Evolutionary conservation across 352 stramenopile species (phyloP).

Genomic region (Pythium phragmitis): DNA sequence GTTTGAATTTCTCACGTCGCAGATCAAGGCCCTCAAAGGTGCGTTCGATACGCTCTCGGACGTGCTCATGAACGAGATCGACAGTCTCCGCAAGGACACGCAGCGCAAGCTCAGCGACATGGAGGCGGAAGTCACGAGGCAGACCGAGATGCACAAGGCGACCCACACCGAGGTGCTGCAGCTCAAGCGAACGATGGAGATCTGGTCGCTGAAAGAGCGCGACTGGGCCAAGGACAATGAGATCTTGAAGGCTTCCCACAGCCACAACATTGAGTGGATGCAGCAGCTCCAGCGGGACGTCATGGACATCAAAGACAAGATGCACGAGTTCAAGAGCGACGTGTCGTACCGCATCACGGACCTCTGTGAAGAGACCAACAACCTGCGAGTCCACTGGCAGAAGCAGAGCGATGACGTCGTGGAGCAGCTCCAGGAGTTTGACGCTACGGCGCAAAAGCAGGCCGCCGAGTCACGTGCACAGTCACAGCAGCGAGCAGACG

Average conservation of each 20-base stretch:
- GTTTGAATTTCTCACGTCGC: conserved; percentile 80
- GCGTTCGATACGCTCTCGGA: conserved; percentile 82
- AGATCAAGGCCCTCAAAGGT: conserved; percentile 68
- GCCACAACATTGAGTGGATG: conserved; percentile 86
- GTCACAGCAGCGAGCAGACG: conserved; percentile 59
- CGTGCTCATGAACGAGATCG: conserved; percentile 73
- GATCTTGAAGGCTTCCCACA: conserved; percentile 80
- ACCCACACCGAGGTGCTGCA: conserved; percentile 70
- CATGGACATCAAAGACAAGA: conserved; percentile 75
- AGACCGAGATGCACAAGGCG: conserved; percentile 58
- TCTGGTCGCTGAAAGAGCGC: conserved; percentile 78
- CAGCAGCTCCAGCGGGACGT: conserved; percentile 80
- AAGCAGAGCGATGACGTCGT: conserved; percentile 68
- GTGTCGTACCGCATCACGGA: conserved; percentile 50
- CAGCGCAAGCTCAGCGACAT: conserved; percentile 57
- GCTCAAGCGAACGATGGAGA: conserved; percentile 73
- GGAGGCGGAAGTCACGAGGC: conserved; percentile 52
- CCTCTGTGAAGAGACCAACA: conserved; percentile 66
- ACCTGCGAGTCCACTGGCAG: conserved; percentile 65
- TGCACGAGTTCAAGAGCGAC: conserved; percentile 66
- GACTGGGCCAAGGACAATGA: conserved; percentile 88
- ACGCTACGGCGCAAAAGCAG: conserved; percentile 42
- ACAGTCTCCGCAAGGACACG: conserved; percentile 67
- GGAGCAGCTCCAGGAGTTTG: conserved; percentile 57
- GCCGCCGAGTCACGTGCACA: conserved; percentile 38